Evolutionary conservation across 2,329 filamentous ascomycete genomes (phyloP).

Genomic region (Dothistroma pini): DNA sequence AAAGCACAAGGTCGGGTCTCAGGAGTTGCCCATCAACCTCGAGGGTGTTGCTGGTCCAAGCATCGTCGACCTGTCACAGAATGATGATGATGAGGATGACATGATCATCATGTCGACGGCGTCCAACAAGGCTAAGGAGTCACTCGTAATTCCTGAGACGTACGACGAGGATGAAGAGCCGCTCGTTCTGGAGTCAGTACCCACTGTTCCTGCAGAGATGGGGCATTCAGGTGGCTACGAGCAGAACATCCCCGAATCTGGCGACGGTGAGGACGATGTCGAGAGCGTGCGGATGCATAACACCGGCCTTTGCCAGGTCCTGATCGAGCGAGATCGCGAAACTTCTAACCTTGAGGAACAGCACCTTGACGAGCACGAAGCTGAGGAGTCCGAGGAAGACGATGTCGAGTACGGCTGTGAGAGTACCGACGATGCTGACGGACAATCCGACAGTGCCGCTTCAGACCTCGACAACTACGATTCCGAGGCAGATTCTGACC

Average conservation of each 20-base stretch:
- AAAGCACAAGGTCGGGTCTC: constrained; percentile 23
- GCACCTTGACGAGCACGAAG: constrained; percentile 12
- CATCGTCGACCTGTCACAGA: constrained; percentile 19
- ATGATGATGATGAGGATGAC: constrained; percentile 17
- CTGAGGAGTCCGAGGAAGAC: constrained; percentile 10
- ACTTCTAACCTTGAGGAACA: constrained; percentile 3
- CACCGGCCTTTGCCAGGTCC: constrained; percentile 21
- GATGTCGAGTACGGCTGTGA: constrained; percentile 15
- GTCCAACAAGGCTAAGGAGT: not conserved
- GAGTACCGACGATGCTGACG: constrained; percentile 4
- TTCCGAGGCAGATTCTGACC: not conserved
- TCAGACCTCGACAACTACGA: not conserved
- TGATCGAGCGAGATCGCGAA: constrained; percentile 17
- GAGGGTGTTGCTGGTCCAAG: constrained; percentile 8
- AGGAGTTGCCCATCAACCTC: constrained; percentile 25
- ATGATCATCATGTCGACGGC: not conserved
- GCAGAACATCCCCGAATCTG: not conserved
- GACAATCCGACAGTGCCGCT: not conserved
- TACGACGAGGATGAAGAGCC: constrained; percentile 1
- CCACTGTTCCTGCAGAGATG: no score
- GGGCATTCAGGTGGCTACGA: not conserved
- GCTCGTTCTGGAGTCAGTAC: not conserved
- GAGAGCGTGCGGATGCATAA: constrained; percentile 1
- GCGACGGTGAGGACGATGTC: constrained; percentile 4
- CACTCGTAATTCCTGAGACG: constrained; percentile 10